Evolutionary conservation across 768 basidiomycete genomes (phyloP), one percentile per base, ranked within the genome.

Genomic region (Daedaleopsis sinensis): DNA sequence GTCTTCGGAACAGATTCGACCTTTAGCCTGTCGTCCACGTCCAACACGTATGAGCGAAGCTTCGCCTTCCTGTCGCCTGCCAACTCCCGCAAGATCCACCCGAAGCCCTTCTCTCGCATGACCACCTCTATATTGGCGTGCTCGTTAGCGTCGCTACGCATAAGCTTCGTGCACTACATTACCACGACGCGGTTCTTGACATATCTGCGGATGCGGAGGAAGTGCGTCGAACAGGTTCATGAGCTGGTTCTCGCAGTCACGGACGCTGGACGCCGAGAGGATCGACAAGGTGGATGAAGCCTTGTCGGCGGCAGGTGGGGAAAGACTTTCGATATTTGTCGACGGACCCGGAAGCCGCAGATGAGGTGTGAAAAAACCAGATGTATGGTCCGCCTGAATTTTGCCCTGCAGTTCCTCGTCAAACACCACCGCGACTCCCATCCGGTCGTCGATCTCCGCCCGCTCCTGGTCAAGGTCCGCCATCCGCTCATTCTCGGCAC

Each of bases 291-390:
- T 94, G 11, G 88, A 77, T 1, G 89, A 78, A 0, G 97, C 92
- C 69, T 98, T 96, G 75, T 94, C 91, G 58, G 94, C 90, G 3
- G 95, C 92, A 16, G 93, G 71, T 99, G 96, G 5, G 96, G 84
- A 70, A 96, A 98, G 16, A 94, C 82, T 70, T 93, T 88, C 0
- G 92, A 86, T 53, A 98, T 88, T 61, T 96, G 91, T 1, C 96
- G 89, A 70, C 98, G 97, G 0, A 99, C 93, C 96, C 96, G 98
- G 86, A 98, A 98, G 27, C 86, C 96, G 73, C 98, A 96, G 69
- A 99, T 88, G 53, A 88, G 82, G 63, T 97, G 94, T 0, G 95
- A 94, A 0, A 93, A 89, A 42, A 98, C 89, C n/a, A n/a, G 55
- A 87, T 78, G 67, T 93, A 67, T 88, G 87, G 74, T 92, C 88